These are phyloP conservation scores for Emericellopsis terricola DNA, from an alignment of 495 filamentous ascomycete genomes.

Conservation along the genomic window DNA sequence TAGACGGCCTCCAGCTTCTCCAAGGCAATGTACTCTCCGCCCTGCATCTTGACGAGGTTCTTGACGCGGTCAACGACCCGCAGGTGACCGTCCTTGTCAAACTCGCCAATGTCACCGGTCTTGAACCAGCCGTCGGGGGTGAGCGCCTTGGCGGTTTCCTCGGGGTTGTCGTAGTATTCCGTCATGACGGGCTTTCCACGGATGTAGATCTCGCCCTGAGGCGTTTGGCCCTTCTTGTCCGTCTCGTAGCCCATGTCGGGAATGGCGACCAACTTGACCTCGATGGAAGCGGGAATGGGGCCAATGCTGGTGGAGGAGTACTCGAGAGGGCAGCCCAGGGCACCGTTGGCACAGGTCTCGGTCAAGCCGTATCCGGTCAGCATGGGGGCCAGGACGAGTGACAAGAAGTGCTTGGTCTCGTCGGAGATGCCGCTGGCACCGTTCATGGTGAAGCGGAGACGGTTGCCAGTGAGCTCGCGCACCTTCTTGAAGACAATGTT, in stretches of 20 bases:
- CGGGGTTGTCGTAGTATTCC: conserved; percentile 67
- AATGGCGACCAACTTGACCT: conserved; percentile 59
- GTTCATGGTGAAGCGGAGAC: conserved; percentile 51
- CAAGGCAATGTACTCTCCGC: conserved; percentile 48
- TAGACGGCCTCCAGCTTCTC: conserved; percentile 51
- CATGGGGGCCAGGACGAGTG: conserved; percentile 56
- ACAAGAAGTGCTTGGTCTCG: conserved; percentile 58
- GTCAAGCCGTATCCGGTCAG: conserved; percentile 79
- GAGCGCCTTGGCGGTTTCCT: conserved; percentile 64
- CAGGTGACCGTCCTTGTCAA: conserved; percentile 65
- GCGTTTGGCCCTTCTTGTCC: conserved; percentile 41
- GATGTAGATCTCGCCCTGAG: conserved; percentile 73
- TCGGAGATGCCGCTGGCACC: conserved; percentile 74
- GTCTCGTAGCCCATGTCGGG: conserved; percentile 77
- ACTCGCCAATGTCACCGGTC: conserved; percentile 67
- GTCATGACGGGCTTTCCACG: conserved; percentile 50
- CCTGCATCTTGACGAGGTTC: conserved; percentile 54
- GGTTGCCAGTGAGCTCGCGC: conserved; percentile 51
- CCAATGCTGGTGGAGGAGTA: conserved; percentile 60
- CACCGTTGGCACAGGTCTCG: conserved; percentile 61
- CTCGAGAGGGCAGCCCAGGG: conserved; percentile 48
- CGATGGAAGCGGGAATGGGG: conserved; percentile 38
- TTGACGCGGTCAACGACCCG: conserved; percentile 81
- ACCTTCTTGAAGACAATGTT: conserved; percentile 65
- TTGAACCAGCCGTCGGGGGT: conserved; percentile 83